phyloP scores from a whole-genome alignment of 805 yeast genomes.

The Kodamaea kakaduensis region DNA sequence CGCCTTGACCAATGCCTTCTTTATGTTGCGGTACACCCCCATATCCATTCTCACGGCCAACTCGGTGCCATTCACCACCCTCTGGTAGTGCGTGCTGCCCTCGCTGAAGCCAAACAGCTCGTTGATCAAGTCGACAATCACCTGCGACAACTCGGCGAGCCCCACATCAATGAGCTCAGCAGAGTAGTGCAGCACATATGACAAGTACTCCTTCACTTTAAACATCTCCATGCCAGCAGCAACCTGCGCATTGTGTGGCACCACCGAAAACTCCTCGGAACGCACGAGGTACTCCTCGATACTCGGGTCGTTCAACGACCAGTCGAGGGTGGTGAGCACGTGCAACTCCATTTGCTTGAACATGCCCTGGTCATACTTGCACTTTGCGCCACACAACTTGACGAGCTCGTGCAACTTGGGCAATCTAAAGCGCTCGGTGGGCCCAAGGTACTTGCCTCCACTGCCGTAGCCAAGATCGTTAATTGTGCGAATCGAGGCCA shows the following conservation, averaged over 20 bases:
- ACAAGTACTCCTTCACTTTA: conserved; percentile 46
- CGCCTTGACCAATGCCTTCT: conserved; percentile 24
- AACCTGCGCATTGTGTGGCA: conserved; percentile 2
- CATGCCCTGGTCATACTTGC: conserved; percentile 46
- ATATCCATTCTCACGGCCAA: neutral
- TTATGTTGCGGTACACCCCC: conserved; percentile 16
- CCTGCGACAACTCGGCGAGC: conserved; percentile 26
- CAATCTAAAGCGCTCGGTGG: conserved; percentile 69
- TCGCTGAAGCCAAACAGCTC: conserved; percentile 13
- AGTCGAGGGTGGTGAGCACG: conserved; percentile 64
- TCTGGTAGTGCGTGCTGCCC: conserved; percentile 10
- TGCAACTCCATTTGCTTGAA: conserved; percentile 74
- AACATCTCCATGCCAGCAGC: conserved; percentile 28
- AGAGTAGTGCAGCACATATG: conserved; percentile 48
- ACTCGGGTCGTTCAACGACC: conserved; percentile 64
- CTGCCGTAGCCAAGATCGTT: conserved; percentile 39
- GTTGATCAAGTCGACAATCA: conserved; percentile 23
- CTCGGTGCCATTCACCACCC: neutral
- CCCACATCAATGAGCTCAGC: conserved; percentile 38
- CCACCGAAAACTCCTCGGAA: conserved; percentile 27
- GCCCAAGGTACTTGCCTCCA: conserved; percentile 63
- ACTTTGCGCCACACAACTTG: conserved; percentile 61
- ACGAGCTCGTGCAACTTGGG: conserved; percentile 73
- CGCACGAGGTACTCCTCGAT: conserved; percentile 36
- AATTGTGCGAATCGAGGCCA: conserved; percentile 27